Percentiles rank a stretch among this genome's conserved stretches.
Evolutionary conservation across 2,329 filamentous ascomycete genomes (phyloP).

Genomic region (Aspergillus pseudoglaucus): DNA sequence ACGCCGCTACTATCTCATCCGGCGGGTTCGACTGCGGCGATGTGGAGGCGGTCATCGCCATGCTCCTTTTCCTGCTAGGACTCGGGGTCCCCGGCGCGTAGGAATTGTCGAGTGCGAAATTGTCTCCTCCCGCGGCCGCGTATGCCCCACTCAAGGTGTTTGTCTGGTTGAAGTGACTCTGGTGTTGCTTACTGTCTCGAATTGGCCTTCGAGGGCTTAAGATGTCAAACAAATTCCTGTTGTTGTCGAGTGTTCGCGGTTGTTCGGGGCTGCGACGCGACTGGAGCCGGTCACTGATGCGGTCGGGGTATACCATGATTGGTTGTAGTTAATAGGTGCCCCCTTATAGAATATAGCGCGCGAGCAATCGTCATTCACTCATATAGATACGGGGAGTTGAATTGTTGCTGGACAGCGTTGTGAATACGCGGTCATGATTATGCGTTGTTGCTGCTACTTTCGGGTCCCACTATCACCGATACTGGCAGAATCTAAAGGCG

Average conservation of each 20-base stretch:
- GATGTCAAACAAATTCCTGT: not conserved
- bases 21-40: slow-evolving; percentile 36
- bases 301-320: slow-evolving; percentile 30
- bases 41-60: slow-evolving; percentile 4
- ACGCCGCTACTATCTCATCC: slow-evolving; percentile 32
- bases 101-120: slow-evolving; percentile 5
- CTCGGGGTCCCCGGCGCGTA: slow-evolving; percentile 22
- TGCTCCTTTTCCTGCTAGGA: slow-evolving; percentile 19
- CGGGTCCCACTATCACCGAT: too few relatives aligned
- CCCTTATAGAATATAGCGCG: not conserved
- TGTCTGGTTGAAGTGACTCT: slow-evolving; percentile 29
- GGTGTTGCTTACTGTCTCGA: slow-evolving; percentile 21
- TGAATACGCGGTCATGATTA: not conserved
- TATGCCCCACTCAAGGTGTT: slow-evolving; percentile 36
- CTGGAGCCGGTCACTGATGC: slow-evolving; percentile 19
- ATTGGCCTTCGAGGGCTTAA: slow-evolving; percentile 8
- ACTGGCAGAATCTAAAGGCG: too few relatives aligned
- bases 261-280: slow-evolving; percentile 24
- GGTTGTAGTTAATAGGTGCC: not conserved
- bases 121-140: slow-evolving; percentile 17
- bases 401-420: slow-evolving; percentile 4
- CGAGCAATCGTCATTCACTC: slow-evolving; percentile 5
- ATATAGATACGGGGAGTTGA: not conserved
- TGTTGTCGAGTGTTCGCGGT: slow-evolving; percentile 19
- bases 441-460: not conserved